Base-by-base conservation (phyloP, 2,329 filamentous ascomycete species). In the Cercospora berteroae region DNA sequence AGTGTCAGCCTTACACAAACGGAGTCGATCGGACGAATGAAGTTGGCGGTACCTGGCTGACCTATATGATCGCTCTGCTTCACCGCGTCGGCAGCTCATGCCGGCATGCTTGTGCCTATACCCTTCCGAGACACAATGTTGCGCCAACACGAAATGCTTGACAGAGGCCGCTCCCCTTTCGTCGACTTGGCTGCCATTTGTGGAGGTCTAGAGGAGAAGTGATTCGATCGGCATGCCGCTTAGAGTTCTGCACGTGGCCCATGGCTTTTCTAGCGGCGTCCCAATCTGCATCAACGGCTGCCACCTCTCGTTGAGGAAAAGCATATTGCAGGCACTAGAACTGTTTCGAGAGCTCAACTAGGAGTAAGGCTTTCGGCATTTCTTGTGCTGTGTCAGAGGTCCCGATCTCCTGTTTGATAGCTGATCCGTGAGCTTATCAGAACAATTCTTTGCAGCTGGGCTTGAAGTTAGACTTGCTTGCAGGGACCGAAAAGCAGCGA, bases 171-270 rank as follows among this genome's bases (percentile, higher is more conserved):
- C 27, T 36, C 31, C 48, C 61, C 44, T 56, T 33, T 42, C 20
- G 29, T 63, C 23, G 18, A 31, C 52, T 57, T 57, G 52, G 61
- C 60, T 63, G 6, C 50, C 61, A 57, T 29, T 25, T 56, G 36
- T 48, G 29, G 55, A 65, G 20, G 29, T 29, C 12, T 23, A 23
- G 60, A n/a, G 13, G 60, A 18, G 55, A 39, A 59, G 63, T 55
- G 39, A 60, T 65, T 65, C 63, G 56, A 36, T 50, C 56, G 56
- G 29, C 39, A 36, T 36, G 36, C 44, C 55, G 27, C 42, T 48
- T 65, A 31, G 29, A 39, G 36, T 60, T 60, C 27, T 25, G 39
- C 63, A 52, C 42, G 63, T 65, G 56, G 63, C 55, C 44, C 33
- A 20, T 63, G 61, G 61, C 61, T 57, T 20, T 39, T 52, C 29